Evolutionary conservation across 768 basidiomycete species (phyloP).

Genomic region (Phylloporus sp.): DNA sequence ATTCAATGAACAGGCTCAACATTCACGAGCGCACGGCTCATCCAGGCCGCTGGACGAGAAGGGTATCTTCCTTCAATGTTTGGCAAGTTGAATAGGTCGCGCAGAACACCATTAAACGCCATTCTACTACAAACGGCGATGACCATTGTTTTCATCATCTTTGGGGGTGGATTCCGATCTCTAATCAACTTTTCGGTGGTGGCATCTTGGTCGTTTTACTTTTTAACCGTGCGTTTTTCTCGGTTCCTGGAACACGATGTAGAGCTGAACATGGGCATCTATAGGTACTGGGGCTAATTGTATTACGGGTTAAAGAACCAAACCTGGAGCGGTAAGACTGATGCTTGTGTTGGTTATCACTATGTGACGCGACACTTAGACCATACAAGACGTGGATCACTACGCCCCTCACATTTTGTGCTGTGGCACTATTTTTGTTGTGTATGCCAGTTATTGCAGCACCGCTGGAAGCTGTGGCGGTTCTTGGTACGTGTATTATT

Average conservation of each 20-base stretch:
- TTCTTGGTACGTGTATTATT: slow-evolving; percentile 57
- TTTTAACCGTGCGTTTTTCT: slow-evolving; percentile 60
- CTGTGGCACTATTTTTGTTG: slow-evolving; percentile 56
- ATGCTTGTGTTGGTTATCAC: not conserved
- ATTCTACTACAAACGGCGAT: slow-evolving; percentile 73
- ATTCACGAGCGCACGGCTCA: slow-evolving; percentile 77
- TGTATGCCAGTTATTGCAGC: slow-evolving; percentile 95
- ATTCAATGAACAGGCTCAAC: slow-evolving; percentile 47
- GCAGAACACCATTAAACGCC: slow-evolving; percentile 87
- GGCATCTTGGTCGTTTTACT: slow-evolving; percentile 84
- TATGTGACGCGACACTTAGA: slow-evolving; percentile 35
- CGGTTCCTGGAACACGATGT: not conserved
- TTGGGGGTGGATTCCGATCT: slow-evolving; percentile 87
- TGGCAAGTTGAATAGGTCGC: slow-evolving; percentile 65
- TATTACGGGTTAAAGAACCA: slow-evolving; percentile 88
- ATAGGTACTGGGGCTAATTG: slow-evolving; percentile 83
- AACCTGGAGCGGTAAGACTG: slow-evolving; percentile 64
- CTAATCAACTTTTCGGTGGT: slow-evolving; percentile 89
- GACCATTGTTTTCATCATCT: slow-evolving; percentile 71
- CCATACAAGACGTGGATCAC: slow-evolving; percentile 92
- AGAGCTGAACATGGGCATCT: slow-evolving; percentile 1
- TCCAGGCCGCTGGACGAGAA: slow-evolving; percentile 87
- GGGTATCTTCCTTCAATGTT: slow-evolving; percentile 84
- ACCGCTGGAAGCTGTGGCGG: slow-evolving; percentile 82
- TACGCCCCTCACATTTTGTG: slow-evolving; percentile 88